Percentiles rank a stretch among this genome's conserved stretches.
phyloP scores from a whole-genome alignment of 106 monocot genomes.

The Dactylorhiza incarnata region DNA sequence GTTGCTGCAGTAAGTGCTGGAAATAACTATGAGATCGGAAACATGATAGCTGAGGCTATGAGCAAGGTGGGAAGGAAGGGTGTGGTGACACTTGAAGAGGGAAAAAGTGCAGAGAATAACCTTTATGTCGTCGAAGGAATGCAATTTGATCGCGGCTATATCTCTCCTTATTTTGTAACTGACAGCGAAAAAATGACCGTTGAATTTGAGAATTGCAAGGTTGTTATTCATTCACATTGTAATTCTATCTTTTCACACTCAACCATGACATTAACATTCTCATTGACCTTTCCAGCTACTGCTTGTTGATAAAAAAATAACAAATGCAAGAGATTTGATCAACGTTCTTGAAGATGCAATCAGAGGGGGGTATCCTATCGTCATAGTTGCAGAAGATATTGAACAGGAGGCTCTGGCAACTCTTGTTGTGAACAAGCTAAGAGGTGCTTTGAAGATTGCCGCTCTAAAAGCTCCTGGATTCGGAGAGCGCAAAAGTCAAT shows the following conservation, averaged over 20 bases:
- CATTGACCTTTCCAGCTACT: slow-evolving; percentile 51
- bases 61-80: slow-evolving; percentile 95
- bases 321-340: slow-evolving; percentile 89
- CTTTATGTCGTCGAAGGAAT: slow-evolving; percentile 96
- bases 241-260: not conserved
- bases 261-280: not conserved
- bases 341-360: slow-evolving; percentile 86
- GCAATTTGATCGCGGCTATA: slow-evolving; percentile 97
- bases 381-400: slow-evolving; percentile 92
- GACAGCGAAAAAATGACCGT: slow-evolving; percentile 93
- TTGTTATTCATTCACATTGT: slow-evolving; percentile 4
- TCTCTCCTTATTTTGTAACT: slow-evolving; percentile 95
- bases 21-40: slow-evolving; percentile 84
- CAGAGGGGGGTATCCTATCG: slow-evolving; percentile 76
- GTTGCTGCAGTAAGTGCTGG: slow-evolving; percentile 98
- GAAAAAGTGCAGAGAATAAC: slow-evolving; percentile 82
- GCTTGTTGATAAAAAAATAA: slow-evolving; percentile 94
- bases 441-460: slow-evolving; percentile 89
- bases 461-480: slow-evolving; percentile 98
- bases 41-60: slow-evolving; percentile 99
- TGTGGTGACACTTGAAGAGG: slow-evolving; percentile 95
- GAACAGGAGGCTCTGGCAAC: slow-evolving; percentile 97
- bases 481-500: slow-evolving; percentile 96
- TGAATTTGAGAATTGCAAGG: slow-evolving; percentile 98
- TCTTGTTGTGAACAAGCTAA: slow-evolving; percentile 88